Evolutionary conservation across 1,284 basidiomycete genomes (phyloP).

Genomic region (Ustilago trichophora): DNA sequence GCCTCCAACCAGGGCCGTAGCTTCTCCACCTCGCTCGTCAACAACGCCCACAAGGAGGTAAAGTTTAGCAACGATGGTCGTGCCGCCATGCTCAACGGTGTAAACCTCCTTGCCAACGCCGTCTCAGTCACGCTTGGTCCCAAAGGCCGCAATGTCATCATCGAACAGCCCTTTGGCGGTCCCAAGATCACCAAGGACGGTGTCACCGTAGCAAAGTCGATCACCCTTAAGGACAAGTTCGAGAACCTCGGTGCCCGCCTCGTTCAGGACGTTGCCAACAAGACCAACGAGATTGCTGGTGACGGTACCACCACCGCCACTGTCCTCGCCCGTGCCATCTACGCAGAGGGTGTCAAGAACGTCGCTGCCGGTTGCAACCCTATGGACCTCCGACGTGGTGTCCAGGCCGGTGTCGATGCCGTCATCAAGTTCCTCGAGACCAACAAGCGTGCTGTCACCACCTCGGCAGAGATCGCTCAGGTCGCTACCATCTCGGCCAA

Average conservation of each 20-base stretch:
- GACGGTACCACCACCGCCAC: constrained; percentile 98
- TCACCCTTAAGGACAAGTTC: constrained; percentile 95
- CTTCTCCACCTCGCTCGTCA: constrained; percentile 54
- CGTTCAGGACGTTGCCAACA: constrained; percentile 92
- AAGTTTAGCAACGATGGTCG: constrained; percentile 96
- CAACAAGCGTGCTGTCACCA: constrained; percentile 93
- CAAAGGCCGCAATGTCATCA: constrained; percentile 98
- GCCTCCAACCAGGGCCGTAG: constrained; percentile 44
- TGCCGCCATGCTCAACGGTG: constrained; percentile 91
- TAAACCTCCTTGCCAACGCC: constrained; percentile 83
- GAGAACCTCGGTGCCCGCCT: constrained; percentile 98
- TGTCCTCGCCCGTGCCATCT: constrained; percentile 94
- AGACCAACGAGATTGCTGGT: constrained; percentile 96
- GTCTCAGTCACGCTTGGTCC: constrained; percentile 92
- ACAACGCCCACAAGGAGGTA: constrained; percentile 80
- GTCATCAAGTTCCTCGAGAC: constrained; percentile 90
- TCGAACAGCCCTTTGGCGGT: constrained; percentile 95
- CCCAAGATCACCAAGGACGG: constrained; percentile 99
- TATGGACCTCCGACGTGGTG: constrained; percentile 96
- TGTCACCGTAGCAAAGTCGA: constrained; percentile 96
- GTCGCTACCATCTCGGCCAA: constrained; percentile 99
- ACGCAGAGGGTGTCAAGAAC: constrained; percentile 98
- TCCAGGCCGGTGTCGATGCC: constrained; percentile 94
- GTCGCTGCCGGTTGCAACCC: constrained; percentile 99
- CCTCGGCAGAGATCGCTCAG: constrained; percentile 95